Evolutionary conservation across 2,329 filamentous ascomycete genomes (phyloP), one percentile per base, ranked within the genome.

Genomic region (Penicillium frequentans): DNA sequence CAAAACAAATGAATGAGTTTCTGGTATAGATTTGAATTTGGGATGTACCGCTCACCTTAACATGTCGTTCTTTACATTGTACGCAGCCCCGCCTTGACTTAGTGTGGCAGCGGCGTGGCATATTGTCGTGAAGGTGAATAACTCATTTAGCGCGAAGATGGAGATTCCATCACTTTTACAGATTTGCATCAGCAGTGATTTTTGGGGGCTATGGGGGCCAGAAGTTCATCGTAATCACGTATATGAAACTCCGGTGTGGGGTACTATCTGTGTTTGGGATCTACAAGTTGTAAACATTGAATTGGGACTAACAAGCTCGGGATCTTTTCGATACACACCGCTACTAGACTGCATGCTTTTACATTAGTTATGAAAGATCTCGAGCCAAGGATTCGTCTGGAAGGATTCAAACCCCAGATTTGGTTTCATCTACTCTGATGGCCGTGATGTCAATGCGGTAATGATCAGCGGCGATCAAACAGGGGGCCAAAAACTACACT

Each of bases 61-160:
- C 50, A 33, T 56, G 57, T 23, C 57, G 29, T 37, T 59, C 54
- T 54, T 59, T 59, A 44, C 53, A 59, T 51, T 56, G 57, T 11
- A 56, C 35, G 50, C 57, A 59, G 21, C 57, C 57, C 49, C 52
- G 54, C 31, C 57, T 35, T 16, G 57, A 59, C 37, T 59, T 58
- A 14, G 56, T 58, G 31, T 58, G 56, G 54, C 56, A 58, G 13
- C 56, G 52, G 29, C 56, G 56, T 49, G 56, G 56, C 56, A 58
- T 58, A 23, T 24, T 58, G 56, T 37, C 24, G 24, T 42, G 43
- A 33, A 37, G 44, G 27, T 31, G 26, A 19, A 37, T 11, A 42
- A n/a, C 16, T 24, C 33, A n/a, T 10, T 13, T 21, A 9, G 39
- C 26, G 37, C 19, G 24, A 44, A 31, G 16, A 10, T 43, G 49